Evolutionary conservation across 768 basidiomycete species (phyloP).

Genomic region (Tephrocybe sp.): DNA sequence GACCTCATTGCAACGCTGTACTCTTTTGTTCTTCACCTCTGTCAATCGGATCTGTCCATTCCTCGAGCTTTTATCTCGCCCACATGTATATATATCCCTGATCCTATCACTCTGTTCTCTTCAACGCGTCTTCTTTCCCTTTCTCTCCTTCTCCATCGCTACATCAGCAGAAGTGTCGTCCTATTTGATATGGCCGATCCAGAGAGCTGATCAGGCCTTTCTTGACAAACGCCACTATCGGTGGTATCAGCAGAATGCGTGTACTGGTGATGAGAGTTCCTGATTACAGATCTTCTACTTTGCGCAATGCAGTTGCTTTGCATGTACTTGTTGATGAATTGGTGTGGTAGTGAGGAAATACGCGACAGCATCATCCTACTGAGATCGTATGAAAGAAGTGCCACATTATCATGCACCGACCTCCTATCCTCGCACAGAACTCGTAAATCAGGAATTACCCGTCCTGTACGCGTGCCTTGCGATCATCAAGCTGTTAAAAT

Average conservation of each 20-base stretch:
- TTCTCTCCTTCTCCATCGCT: not conserved
- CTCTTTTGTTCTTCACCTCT: no score
- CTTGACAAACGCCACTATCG: not conserved
- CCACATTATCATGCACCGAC: no score
- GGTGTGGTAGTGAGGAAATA: no score
- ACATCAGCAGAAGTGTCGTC: not conserved
- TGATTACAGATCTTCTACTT: not conserved
- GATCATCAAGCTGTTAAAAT: conserved; percentile 1
- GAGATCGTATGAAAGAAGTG: not conserved
- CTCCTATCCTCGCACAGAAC: not conserved
- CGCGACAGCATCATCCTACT: no score
- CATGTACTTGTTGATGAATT: no score
- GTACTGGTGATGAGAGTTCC: conserved; percentile 31
- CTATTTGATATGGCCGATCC: not conserved
- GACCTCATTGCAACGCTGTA: no score
- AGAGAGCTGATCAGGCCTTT: not conserved
- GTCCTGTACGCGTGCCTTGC: not conserved
- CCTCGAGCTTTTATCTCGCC: not conserved
- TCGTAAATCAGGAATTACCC: not conserved
- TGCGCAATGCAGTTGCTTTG: no score
- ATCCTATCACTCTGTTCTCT: not conserved
- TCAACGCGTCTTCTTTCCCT: not conserved
- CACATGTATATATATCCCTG: not conserved
- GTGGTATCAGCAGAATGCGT: not conserved
- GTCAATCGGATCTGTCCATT: no score